Evolutionary conservation across 208 protist genomes (phyloP), one percentile per base, ranked within the genome.

Genomic region (Leishmania martiniquensis): DNA sequence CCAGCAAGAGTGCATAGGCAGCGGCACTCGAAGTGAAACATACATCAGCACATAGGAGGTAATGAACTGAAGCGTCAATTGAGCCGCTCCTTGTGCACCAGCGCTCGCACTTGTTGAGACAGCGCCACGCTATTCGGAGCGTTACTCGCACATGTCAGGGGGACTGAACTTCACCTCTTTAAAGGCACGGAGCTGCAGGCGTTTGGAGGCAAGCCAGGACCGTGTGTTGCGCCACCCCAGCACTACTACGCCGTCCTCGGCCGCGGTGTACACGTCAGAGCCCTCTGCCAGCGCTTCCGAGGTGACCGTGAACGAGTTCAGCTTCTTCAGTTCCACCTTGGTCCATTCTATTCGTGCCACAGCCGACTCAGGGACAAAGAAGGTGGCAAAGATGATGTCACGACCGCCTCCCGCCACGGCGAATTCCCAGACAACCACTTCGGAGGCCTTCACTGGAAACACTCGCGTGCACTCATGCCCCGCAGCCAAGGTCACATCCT

Each of bases 391-490:
- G 25, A 39, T 49, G 51, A 93, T 72, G 32, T 75, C 82, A 0
- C 10, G 49, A 25, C 80, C 37, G 15, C 77, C 72, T 22, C 82
- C 45, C 57, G n/a, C 12, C n/a, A 89, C 85, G 0, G 52, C 62
- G 59, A 90, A 95, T 55, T 95, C 91, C 89, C 91, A 95, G 32
- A 83, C 75, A 42, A 92, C 74, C 68, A 88, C 87, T 29, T 93
- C 87, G 17, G 71, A 20, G 0, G 63, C 34, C 20, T 52, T 37
- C 39, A 95, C 29, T 44, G 29, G 63, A 86, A 84, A 65, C 62
- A 80, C 52, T 82, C 69, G n/a, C 29, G 85, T 39, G 76, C 59
- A 65, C 75, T 68, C 29, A 65, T 84, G 49, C 65, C 70, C 47
- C 72, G 63, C 44, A 5, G 51, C 9, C 84, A 57, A 22, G 34